These are phyloP conservation scores for Taxillus chinensis DNA, from an alignment of 164 flowering plant species.

Conservation along the genomic window DNA sequence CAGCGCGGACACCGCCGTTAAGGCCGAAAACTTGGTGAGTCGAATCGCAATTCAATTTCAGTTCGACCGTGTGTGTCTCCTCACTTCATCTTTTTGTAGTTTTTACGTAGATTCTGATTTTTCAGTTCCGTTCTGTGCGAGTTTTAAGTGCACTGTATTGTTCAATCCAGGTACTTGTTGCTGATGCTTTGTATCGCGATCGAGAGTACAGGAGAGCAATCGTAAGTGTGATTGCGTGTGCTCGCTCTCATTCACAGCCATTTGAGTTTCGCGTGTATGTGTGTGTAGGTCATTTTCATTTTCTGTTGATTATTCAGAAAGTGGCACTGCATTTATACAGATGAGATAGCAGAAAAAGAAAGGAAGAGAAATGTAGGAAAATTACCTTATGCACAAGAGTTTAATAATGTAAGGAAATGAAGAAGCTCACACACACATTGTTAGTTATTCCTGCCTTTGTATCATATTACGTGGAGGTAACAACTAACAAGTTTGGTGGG, in stretches of 20 bases:
- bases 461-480: too few species aligned
- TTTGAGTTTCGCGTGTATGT: too few species aligned
- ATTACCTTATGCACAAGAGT: too few species aligned
- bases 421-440: too few species aligned
- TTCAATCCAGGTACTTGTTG: conserved; percentile 60
- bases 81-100: background rate
- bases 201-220: conserved; percentile 76
- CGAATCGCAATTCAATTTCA: background rate
- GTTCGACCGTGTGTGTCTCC: background rate
- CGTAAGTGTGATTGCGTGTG: conserved; percentile 24
- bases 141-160: background rate
- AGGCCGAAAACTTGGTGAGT: conserved; percentile 67
- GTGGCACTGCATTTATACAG: too few species aligned
- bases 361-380: too few species aligned
- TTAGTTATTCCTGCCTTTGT: too few species aligned
- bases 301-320: too few species aligned
- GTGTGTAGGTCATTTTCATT: too few species aligned
- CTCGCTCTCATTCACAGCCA: background rate
- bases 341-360: too few species aligned
- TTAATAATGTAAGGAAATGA: too few species aligned
- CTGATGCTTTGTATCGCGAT: conserved; percentile 71
- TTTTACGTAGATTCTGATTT: background rate
- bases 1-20: conserved; percentile 58
- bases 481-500: too few species aligned
- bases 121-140: background rate